These are phyloP conservation scores for Aspergillus incahuasiensis DNA, from an alignment of 495 filamentous ascomycete genomes.

Conservation along the genomic window DNA sequence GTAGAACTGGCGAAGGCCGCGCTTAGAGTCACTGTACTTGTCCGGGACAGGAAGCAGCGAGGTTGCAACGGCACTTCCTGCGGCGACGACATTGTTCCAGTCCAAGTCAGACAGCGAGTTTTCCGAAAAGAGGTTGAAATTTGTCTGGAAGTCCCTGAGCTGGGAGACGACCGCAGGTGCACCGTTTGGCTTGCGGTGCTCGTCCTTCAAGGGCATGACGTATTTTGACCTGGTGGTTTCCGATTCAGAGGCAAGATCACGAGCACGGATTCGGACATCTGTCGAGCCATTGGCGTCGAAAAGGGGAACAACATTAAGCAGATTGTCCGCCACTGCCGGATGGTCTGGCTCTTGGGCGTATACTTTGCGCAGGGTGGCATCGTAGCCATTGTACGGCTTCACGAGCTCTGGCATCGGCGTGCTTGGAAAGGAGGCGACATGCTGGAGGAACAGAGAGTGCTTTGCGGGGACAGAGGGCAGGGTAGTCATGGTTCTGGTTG, in stretches of 20 bases:
- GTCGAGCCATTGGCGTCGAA: conserved; percentile 53
- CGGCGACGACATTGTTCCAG: conserved; percentile 73
- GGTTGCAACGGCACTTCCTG: conserved; percentile 72
- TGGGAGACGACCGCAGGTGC: conserved; percentile 60
- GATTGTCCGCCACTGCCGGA: conserved; percentile 50
- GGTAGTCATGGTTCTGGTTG: not conserved
- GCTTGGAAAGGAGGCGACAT: not conserved
- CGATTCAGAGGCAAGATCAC: conserved; percentile 55
- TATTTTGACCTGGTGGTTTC: conserved; percentile 59
- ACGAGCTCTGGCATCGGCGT: conserved; percentile 49
- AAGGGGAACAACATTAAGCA: conserved; percentile 65
- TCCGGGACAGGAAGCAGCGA: conserved; percentile 67
- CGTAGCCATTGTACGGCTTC: conserved; percentile 64
- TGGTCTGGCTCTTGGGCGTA: conserved; percentile 67
- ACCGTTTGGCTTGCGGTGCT: conserved; percentile 53
- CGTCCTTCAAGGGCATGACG: conserved; percentile 60
- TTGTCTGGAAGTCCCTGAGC: conserved; percentile 65
- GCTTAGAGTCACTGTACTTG: conserved; percentile 58
- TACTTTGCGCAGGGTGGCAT: conserved; percentile 60
- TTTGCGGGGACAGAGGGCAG: conserved; percentile 4
- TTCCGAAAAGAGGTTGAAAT: conserved; percentile 78
- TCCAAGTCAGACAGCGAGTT: conserved; percentile 57
- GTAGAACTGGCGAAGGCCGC: conserved; percentile 62
- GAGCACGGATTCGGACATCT: conserved; percentile 56
- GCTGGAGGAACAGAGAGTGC: conserved; percentile 2